Evolutionary conservation across 179 eudicot genomes (phyloP).

Genomic region (Nepenthes alata): DNA sequence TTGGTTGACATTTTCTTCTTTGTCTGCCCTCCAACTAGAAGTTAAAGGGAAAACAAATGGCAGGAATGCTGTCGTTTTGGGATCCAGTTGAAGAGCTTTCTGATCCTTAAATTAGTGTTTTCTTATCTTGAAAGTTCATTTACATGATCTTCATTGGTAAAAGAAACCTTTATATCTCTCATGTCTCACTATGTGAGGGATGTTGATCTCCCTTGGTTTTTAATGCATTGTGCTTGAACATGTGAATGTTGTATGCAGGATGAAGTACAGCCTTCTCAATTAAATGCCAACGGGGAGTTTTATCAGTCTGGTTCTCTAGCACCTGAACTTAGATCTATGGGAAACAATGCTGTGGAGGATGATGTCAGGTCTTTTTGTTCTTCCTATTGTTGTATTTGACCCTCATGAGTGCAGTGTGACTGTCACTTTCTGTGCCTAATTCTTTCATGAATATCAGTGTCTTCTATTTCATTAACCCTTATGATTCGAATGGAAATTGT

Average conservation of each 20-base stretch:
- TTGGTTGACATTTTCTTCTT: not conserved
- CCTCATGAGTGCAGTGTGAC: too few species aligned
- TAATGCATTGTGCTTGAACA: not conserved
- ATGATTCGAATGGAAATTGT: slow-evolving; percentile 8
- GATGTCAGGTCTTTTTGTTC: slow-evolving; percentile 38
- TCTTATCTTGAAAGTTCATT: too few species aligned
- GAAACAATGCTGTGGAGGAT: slow-evolving; percentile 18
- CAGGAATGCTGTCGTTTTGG: too few species aligned
- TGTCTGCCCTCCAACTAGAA: not conserved
- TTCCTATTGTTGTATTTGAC: not conserved
- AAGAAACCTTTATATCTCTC: too few species aligned
- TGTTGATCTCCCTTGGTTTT: not conserved
- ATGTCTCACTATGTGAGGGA: too few species aligned
- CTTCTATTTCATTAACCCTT: not conserved
- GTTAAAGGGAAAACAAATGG: not conserved
- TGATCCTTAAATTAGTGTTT: too few species aligned
- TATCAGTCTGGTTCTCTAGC: slow-evolving; percentile 29
- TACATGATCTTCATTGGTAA: too few species aligned
- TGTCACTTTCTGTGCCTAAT: not conserved
- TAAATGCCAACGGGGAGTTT: slow-evolving; percentile 24
- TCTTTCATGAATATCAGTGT: not conserved
- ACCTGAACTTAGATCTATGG: slow-evolving; percentile 24
- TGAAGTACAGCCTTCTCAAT: slow-evolving; percentile 25
- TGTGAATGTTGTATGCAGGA: slow-evolving; percentile 31
- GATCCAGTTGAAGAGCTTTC: too few species aligned